Conservation (phyloP, 2,329 filamentous ascomycete species). For the Beauveria pseudobassiana region DNA sequence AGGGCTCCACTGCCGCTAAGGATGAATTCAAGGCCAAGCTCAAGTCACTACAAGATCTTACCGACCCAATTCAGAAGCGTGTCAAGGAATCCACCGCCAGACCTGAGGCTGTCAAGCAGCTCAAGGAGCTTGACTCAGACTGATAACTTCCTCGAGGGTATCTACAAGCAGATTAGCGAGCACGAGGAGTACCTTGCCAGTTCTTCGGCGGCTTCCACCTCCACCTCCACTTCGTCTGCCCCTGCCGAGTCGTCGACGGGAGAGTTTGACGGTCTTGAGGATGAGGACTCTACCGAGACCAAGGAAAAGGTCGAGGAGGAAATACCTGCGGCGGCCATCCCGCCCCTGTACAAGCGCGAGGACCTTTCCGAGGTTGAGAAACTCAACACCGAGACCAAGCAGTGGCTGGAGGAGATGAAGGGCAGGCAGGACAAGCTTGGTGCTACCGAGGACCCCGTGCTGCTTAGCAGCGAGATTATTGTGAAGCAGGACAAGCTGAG, state of each 20-base stretch:
- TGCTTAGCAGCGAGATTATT: conserved; percentile 65
- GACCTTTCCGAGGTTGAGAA: conserved; percentile 62
- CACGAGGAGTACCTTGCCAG: conserved; percentile 56
- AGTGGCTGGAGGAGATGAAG: conserved; percentile 71
- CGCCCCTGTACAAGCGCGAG: conserved; percentile 62
- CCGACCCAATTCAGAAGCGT: conserved; percentile 68
- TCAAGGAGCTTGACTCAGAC: conserved; percentile 68
- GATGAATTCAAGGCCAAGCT: conserved; percentile 70
- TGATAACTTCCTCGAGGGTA: conserved; percentile 59
- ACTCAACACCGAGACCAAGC: conserved; percentile 52
- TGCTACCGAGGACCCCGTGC: conserved; percentile 63
- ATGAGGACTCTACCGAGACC: conserved; percentile 43
- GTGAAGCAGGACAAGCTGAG: conserved; percentile 63
- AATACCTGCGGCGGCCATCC: conserved; percentile 44
- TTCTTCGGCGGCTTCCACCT: conserved; percentile 33
- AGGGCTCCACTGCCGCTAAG: conserved; percentile 67
- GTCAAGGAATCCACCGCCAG: conserved; percentile 65
- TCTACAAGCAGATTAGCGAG: conserved; percentile 63
- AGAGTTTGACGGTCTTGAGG: conserved; percentile 71
- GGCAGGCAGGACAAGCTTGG: conserved; percentile 63
- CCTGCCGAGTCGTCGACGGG: conserved; percentile 35
- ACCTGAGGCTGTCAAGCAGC: conserved; percentile 57
- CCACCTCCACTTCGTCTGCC: conserved; percentile 28
- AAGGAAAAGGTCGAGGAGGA: conserved; percentile 32
- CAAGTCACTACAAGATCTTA: conserved; percentile 68